Base-by-base conservation (phyloP, 2,329 filamentous ascomycete genomes). In the Fusarium siculi region DNA sequence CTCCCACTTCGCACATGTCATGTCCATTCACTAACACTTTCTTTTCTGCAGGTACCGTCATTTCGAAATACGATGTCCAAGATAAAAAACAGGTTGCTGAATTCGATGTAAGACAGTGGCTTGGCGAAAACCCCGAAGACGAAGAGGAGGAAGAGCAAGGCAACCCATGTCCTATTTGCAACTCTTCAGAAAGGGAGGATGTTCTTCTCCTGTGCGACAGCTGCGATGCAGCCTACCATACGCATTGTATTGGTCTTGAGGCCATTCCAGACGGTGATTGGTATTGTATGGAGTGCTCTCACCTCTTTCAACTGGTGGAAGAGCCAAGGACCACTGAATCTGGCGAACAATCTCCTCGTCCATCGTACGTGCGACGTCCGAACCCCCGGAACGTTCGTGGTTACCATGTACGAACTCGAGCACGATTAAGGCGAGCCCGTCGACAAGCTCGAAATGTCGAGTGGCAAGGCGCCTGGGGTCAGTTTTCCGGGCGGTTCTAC, bases 41-140 rank as follows among this genome's bases (percentile, higher is more conserved):
- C 58, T 30, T 55, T 62, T n/a, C 40, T 67, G 34, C 75, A 92
- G 90, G 90, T 66, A 87, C 82, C 63, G 81, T 85, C 46, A 77
- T 91, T 43, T 89, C 86, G 54, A 87, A 87, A 54, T 92, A 92
- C 80, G 81, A 85, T 55, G 93, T 96, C 72, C 87, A 94, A 81
- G 93, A 96, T 81, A 95, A 93, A 83, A 93, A 93, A 80, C 96
- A 99, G 85, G 92, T 95, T 57, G 93, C 93, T 79, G 95, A 98
- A 68, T 92, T 97, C 79, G 94, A 97, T 79, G 89, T 93, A n/a
- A 89, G 91, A 72, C 85, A 90, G 81, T 90, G 91, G 90, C 80
- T 92, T 71, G 91, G 95, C 82, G 90, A 95, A 67, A 87, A 89
- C 73, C 87, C 93, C 63, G 93, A 96, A 60, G 90, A 92, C 32